Evolutionary conservation across 2,329 filamentous ascomycete genomes (phyloP), one percentile per base, ranked within the genome.

Genomic region (Xylariaceae sp.): DNA sequence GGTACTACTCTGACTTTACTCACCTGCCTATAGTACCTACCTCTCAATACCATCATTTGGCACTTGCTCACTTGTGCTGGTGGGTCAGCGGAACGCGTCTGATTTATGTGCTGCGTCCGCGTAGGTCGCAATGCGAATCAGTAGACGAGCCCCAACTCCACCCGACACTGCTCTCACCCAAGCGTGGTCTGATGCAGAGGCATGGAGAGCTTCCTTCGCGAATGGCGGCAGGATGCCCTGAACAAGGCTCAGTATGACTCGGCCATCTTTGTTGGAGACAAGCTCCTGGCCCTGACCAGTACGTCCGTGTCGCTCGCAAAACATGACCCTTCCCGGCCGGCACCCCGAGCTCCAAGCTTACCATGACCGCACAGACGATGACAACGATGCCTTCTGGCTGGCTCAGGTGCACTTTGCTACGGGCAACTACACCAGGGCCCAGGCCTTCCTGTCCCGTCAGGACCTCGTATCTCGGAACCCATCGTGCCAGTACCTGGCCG

Each of bases 371-470:
- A 26, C 45, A 95, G 92, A 89, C 53, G 84, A 90, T 57, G 88
- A 94, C 52, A 81, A 86, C 45, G 92, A 98, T 58, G 90, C 89
- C 25, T 94, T 94, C 56, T 95, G 88, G 83, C 80, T 98, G 27
- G 92, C 92, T n/a, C 90, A 96, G 62, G 87, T 94, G 23, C 90
- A 98, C 61, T 98, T 96, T 63, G 83, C 82, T 32, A 92, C 87
- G 31, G 89, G 87, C 50, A 94, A 96, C 66, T 95, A 94, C 60
- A 92, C 83, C 7, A 83, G 92, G 50, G 89, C 92, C 3, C 81
- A 94, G 50, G 75, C 85, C 16, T 84, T 95, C 45, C 77, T 98
- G 41, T 77, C 80, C 19, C 82, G 86, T 51, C 82, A 89, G 57
- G 84, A 93, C 57, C 75, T 96, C 42, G 75, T 92, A 48, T 64